Base-by-base conservation (phyloP, 176 grass and related monocot species). In the Avena sativa region DNA sequence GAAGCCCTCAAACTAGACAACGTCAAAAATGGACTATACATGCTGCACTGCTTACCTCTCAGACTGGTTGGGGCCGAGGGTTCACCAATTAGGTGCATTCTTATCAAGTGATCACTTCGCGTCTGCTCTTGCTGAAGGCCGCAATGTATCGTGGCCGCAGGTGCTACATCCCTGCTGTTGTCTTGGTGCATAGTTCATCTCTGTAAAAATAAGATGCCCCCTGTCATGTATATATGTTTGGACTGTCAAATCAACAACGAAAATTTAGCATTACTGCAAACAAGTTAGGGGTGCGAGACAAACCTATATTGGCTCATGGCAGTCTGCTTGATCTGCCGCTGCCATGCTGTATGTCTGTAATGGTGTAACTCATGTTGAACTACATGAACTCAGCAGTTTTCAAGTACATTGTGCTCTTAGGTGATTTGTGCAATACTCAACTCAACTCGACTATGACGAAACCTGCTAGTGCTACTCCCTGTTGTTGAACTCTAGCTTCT, bases 61-160 rank as follows among this genome's bases (percentile, higher is more conserved):
- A 89, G 89, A 82, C 84, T 94, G 30, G 66, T 94, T 53, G 90
- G 90, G 5, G 47, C 84, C 0, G 95, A 97, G 69, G 92, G 92
- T 65, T 92, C 92, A 20, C 95, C 95, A 47, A 88, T 97, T 50
- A 86, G 95, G 86, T 97, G 92, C 89, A 97, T 97, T 83, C 92
- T 97, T 61, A 88, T 91, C 21, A 92, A 93, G 83, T 97, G 84
- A 91, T 76, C n/a, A 58, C 40, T 23, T 13, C n/a, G 9, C 43
- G 1, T 5, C 4, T 75, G 40, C 12, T 80, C 44, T 75, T 50
- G 68, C 14, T 70, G 23, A 80, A 81, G 51, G 49, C 47, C 34
- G 38, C 44, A 74, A 5, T 15, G 70, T 28, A 76, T 67, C 50
- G 9, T 81, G 12, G 25, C 76, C n/a, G 50, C 14, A 76, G 70